Evolutionary conservation across 345 rosid genomes (phyloP), one percentile per base, ranked within the genome.

Genomic region (Dipteronia dyeriana): DNA sequence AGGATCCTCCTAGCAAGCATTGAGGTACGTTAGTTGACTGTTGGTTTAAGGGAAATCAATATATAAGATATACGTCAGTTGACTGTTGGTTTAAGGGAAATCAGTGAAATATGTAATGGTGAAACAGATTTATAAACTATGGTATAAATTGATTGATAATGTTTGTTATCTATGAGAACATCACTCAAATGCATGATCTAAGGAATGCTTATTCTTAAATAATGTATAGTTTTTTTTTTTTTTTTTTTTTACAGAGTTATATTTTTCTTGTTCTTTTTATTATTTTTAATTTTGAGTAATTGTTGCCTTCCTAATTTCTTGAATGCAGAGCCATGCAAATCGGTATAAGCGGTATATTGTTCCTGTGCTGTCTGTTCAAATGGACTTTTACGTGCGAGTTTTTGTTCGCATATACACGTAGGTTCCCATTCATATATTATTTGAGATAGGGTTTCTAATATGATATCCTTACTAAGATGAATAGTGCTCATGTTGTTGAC

Each of bases 291-390:
- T 60, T 45, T 6, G 16, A 25, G 70, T 66, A 49, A 60, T 77
- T 67, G 23, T 57, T 67, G 43, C 57, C 71, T 26, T 29, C 26
- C 65, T 54, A 3, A 43, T 73, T 81, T 74, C 68, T 72, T 77
- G 20, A 73, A 51, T 68, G 82, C 93, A 97, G 98, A 90, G 99
- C 85, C 99, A 97, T 87, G 99, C 99, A 34, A 97, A 97, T 84
- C 94, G 99, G 54, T 94, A 97, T 88, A 97, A 90, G 76, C 96
- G 99, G 29, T 97, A 94, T 78, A 94, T 97, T 80, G 96, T 92
- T 82, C 99, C 99, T 51, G 93, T 97, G 73, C 84, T 97, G 19
- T 92, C 98, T 49, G 99, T 94, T 57, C 97, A 88, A 74, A 97
- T 97, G 97, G 93, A 97, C 82, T 97, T 97, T 76, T 97, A 97